Evolutionary conservation across 805 yeast species (phyloP).

Genomic region (Ogataea ramenticola): DNA sequence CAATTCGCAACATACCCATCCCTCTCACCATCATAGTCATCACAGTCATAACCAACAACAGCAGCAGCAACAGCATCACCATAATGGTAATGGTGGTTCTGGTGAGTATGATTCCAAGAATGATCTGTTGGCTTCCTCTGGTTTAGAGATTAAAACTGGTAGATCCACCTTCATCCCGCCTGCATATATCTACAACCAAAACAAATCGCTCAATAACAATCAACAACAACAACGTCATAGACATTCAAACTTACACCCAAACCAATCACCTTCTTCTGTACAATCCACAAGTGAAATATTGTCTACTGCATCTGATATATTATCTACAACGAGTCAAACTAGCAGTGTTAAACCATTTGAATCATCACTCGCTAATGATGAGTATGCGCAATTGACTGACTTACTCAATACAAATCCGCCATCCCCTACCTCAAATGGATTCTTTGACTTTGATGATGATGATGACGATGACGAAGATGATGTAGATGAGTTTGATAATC

Average conservation of each 20-base stretch:
- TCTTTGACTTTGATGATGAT: constrained; percentile 18
- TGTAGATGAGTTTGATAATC: not conserved
- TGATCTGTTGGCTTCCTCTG: not conserved
- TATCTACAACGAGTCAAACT: not conserved
- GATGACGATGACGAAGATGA: constrained; percentile 6
- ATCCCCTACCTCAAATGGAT: constrained; percentile 23
- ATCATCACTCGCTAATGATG: constrained; percentile 32
- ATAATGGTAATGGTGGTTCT: not conserved
- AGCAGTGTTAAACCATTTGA: constrained; percentile 13
- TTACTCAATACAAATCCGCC: constrained; percentile 28
- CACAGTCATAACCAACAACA: no score
- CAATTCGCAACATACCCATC: not conserved
- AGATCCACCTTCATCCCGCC: not conserved
- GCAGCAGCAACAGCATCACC: not conserved
- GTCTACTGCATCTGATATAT: constrained; percentile 1
- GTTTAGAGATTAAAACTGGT: not conserved
- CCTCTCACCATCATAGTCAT: no score
- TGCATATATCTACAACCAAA: not conserved
- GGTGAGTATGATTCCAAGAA: not conserved
- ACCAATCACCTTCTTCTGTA: not conserved
- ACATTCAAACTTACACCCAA: not conserved
- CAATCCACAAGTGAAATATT: not conserved
- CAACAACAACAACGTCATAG: not conserved
- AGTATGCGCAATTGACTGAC: constrained; percentile 33
- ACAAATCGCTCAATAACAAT: not conserved